Evolutionary conservation across 2,329 filamentous ascomycete species (phyloP).

Genomic region (Fusarium burgessii): DNA sequence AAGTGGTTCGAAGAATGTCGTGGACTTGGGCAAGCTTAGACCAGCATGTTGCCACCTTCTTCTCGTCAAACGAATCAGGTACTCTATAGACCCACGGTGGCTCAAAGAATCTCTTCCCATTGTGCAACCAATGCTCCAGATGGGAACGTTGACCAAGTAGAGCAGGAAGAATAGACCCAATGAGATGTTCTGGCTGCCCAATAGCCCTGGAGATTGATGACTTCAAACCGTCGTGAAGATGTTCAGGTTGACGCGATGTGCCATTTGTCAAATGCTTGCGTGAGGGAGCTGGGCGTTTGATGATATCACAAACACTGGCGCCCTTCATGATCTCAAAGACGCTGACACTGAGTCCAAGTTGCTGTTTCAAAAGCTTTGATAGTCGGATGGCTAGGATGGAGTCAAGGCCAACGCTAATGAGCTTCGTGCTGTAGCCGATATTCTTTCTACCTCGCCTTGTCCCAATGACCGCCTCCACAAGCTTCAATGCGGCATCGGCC

Average conservation of each 20-base stretch:
- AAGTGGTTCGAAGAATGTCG: conserved; percentile 19
- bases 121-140: conserved; percentile 26
- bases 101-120: conserved; percentile 27
- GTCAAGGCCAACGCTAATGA: conserved; percentile 22
- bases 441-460: background rate
- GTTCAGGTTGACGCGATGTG: accelerated
- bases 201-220: background rate
- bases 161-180: conserved; percentile 4
- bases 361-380: conserved; percentile 22
- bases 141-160: conserved; percentile 11
- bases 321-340: conserved; percentile 33
- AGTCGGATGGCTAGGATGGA: conserved; percentile 29
- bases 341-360: background rate
- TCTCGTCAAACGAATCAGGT: background rate
- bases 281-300: background rate
- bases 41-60: background rate
- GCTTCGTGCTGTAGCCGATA: conserved; percentile 6
- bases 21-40: background rate
- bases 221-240: background rate
- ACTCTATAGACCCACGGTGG: conserved; percentile 24
- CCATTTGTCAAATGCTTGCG: background rate
- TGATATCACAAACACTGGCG: background rate
- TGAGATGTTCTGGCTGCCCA: background rate
- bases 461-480: conserved; percentile 12
- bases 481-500: background rate